Evolutionary conservation across 2,329 filamentous ascomycete genomes (phyloP).

Genomic region (Dactylellina haptotyla): DNA sequence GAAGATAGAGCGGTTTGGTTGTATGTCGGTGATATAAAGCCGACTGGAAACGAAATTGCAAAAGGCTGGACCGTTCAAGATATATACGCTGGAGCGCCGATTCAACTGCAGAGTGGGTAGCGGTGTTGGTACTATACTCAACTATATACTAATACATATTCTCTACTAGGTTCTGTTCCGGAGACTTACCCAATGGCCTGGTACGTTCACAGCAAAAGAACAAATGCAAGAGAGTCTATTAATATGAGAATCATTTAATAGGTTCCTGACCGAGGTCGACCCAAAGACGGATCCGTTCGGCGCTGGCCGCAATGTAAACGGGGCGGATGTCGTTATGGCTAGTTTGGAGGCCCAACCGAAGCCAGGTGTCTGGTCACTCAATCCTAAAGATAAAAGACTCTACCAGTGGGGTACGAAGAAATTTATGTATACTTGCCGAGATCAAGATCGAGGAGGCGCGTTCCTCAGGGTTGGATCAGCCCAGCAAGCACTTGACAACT

Average conservation of each 20-base stretch:
- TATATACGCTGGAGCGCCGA: conserved; percentile 23
- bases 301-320: neutral
- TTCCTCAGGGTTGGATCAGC: neutral
- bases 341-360: conserved; percentile 16
- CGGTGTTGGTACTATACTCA: neutral
- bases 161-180: conserved; percentile 16
- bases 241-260: too few relatives aligned
- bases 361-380: conserved; percentile 34
- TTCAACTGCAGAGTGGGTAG: conserved; percentile 34
- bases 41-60: conserved; percentile 24
- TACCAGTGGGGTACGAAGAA: conserved; percentile 37
- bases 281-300: conserved; percentile 16
- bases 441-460: conserved; percentile 12
- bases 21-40: conserved; percentile 18
- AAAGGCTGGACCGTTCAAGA: conserved; percentile 17
- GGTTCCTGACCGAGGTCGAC: conserved; percentile 36
- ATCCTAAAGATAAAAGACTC: neutral
- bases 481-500: neutral
- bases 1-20: conserved; percentile 20
- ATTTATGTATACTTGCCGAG: conserved; percentile 42
- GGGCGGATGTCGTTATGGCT: conserved; percentile 18
- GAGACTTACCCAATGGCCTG: conserved; percentile 26
- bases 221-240: too few relatives aligned
- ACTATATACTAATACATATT: neutral
- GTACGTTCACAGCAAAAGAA: conserved; percentile 1